Evolutionary conservation across 371 early-diverging fungal genomes (phyloP).

Genomic region (Syncephalastrum monosporum): DNA sequence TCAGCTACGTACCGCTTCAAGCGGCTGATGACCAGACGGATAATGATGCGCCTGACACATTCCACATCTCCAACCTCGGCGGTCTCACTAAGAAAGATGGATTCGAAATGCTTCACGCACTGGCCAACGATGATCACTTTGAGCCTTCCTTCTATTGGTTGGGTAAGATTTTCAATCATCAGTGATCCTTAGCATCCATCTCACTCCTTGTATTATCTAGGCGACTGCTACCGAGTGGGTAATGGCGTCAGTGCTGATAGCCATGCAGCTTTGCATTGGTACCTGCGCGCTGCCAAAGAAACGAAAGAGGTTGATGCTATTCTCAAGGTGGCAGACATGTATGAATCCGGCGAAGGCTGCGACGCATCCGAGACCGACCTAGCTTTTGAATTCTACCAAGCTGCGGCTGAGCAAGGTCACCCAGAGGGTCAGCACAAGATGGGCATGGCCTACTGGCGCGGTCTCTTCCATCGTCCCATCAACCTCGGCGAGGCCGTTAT

Average conservation of each 20-base stretch:
- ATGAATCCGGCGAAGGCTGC: conserved; percentile 16
- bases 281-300: conserved; percentile 36
- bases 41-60: not conserved
- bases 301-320: conserved; percentile 35
- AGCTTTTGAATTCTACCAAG: conserved; percentile 49
- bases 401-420: conserved; percentile 32
- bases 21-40: not conserved
- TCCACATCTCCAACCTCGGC: conserved; percentile 1
- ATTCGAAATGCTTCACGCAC: conserved; percentile 12
- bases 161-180: conserved; percentile 19
- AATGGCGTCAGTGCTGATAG: conserved; percentile 9
- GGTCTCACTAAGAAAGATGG: conserved; percentile 14
- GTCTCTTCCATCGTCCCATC: conserved; percentile 20
- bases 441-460: conserved; percentile 36
- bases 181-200: not conserved
- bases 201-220: not conserved
- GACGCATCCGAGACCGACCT: not conserved
- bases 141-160: conserved; percentile 20
- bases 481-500: conserved; percentile 30
- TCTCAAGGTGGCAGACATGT: conserved; percentile 42
- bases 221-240: conserved; percentile 16
- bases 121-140: conserved; percentile 18
- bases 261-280: conserved; percentile 44
- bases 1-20: conserved; percentile 11
- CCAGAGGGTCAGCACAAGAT: conserved; percentile 36